phyloP scores from a whole-genome alignment of 2,329 filamentous ascomycete genomes.

The Metarhizium guizhouense region DNA sequence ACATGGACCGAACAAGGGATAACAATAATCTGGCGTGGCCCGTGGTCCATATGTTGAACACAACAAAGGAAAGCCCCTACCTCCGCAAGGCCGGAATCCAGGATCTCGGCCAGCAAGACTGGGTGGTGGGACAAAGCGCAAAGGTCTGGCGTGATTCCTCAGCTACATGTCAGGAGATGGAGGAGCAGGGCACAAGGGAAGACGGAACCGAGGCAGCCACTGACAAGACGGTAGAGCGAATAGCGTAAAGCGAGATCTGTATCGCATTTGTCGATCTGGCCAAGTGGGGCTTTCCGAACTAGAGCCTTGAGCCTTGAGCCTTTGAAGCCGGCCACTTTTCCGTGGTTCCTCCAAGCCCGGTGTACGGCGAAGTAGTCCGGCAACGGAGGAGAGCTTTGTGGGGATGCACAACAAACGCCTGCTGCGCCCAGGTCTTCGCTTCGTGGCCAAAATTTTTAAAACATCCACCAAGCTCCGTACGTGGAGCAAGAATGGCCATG shows the following conservation, averaged over 20 bases:
- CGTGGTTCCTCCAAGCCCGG: neutral
- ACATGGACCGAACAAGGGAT: neutral
- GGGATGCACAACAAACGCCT: neutral
- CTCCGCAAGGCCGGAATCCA: conserved; percentile 2
- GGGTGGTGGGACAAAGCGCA: neutral
- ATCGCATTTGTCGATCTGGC: too few relatives aligned
- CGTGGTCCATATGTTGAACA: too few relatives aligned
- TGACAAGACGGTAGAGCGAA: neutral
- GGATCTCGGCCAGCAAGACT: conserved; percentile 3
- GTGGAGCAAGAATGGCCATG: too few relatives aligned
- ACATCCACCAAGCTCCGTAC: too few relatives aligned
- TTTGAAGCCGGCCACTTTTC: too few relatives aligned
- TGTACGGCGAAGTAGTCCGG: neutral
- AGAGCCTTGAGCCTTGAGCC: too few relatives aligned
- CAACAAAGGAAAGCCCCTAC: neutral
- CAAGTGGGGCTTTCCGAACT: too few relatives aligned
- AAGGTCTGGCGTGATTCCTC: neutral
- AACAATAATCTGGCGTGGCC: neutral
- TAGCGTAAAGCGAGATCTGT: too few relatives aligned
- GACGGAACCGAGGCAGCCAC: neutral
- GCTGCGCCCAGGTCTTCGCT: too few relatives aligned
- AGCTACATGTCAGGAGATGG: neutral
- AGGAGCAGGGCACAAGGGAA: neutral
- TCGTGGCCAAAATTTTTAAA: neutral
- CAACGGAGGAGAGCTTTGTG: neutral